Conservation (phyloP, 345 rosid genomes). For the Kandelia obovata region DNA sequence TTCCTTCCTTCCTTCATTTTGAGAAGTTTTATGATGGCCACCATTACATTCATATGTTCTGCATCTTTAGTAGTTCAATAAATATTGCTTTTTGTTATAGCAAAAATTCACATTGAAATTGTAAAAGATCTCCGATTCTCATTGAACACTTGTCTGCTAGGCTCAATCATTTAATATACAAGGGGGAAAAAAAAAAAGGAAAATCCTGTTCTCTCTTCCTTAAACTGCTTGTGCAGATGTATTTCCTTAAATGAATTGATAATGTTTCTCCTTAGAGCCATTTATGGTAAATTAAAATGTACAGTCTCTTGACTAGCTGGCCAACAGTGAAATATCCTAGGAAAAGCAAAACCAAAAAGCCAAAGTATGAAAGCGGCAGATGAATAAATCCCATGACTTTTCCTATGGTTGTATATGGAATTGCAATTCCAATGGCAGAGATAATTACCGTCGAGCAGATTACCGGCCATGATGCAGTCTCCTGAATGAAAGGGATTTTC, state of each 20-base stretch:
- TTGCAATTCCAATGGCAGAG: constrained; percentile 50
- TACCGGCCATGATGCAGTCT: constrained; percentile 60
- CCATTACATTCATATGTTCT: constrained; percentile 18
- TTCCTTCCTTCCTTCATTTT: neutral
- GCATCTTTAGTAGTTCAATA: constrained; percentile 11
- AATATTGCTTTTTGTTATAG: neutral
- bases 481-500: constrained; percentile 60
- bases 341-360: constrained; percentile 54
- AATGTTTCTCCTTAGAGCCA: constrained; percentile 40
- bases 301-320: constrained; percentile 55
- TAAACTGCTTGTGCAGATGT: neutral
- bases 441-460: constrained; percentile 44
- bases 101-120: neutral
- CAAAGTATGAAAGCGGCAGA: constrained; percentile 51
- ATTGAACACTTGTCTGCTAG: neutral
- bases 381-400: constrained; percentile 36
- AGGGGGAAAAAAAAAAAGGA: neutral
- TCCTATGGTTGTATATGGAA: constrained; percentile 44
- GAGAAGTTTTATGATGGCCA: neutral
- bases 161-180: constrained; percentile 21
- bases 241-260: neutral
- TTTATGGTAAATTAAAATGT: constrained; percentile 44
- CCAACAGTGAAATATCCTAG: constrained; percentile 54
- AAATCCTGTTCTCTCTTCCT: neutral
- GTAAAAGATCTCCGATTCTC: constrained; percentile 4